Evolutionary conservation across 1,284 basidiomycete genomes (phyloP), one percentile per base, ranked within the genome.

Genomic region (Irpex sp.): DNA sequence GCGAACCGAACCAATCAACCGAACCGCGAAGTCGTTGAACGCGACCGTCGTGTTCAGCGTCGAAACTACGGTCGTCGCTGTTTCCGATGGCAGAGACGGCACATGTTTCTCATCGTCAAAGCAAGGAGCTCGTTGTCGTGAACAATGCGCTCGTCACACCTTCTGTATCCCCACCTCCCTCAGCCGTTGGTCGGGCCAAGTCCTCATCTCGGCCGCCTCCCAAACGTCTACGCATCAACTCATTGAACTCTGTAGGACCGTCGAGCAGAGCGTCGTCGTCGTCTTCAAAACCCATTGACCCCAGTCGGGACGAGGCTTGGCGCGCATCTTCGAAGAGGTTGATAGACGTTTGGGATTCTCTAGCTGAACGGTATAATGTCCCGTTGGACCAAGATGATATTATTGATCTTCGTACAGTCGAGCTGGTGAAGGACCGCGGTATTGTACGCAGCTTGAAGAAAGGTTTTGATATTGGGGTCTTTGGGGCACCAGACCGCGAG

Each of bases 381-480:
- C 77, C 79, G 47, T 73, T 90, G 33, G 87, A 90, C 64, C 84
- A 91, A 67, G 89, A 91, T 71, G 90, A 91, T 68, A 86, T 91
- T 56, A 78, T 91, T 39, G 86, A 91, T 68, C 72, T 91, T 2
- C 73, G 76, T 56, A 83, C 82, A 7, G 80, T 78, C 19, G 71
- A 80, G 59, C 76, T 91, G 47, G 73, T 88, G 59, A 83, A 82
- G 67, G 87, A 91, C 69, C 81, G 86, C 61, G 90, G 90, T 2
- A 79, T 88, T 5, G 74, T 88, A 48, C 80, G 82, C 54, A 72
- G 72, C 12, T 72, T 78, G 18, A 66, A 69, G 47, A 73, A 72
- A 51, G 72, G 71, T 19, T 80, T 75, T 66, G 69, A 76, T 16
- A 76, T 86, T 63, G 86, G 85, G 3, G 75, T 72, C 62, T 77